Base-by-base conservation (phyloP, 495 filamentous ascomycete genomes). In the Neurospora cerealis region DNA sequence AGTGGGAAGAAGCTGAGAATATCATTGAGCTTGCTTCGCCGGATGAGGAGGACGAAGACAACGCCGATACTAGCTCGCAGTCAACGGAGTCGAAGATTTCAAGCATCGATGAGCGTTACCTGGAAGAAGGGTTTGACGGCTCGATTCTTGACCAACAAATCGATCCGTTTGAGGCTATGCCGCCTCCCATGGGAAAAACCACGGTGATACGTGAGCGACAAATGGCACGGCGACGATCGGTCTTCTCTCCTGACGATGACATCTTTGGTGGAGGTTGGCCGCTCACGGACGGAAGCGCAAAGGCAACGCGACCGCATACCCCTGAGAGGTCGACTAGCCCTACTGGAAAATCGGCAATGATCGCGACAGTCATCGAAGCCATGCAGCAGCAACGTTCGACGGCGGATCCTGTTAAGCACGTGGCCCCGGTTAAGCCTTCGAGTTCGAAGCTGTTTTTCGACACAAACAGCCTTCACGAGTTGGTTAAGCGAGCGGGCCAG, bases 401-500 rank as follows among this genome's bases (percentile, higher is more conserved):
- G 21, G 80, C 85, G 3, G 72, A 75, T 17, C 82, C 87, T 10
- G 85, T 88, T 77, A 85, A 87, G 15, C 80, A 82, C 73, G 70
- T 71, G 5, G 73, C 62, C 74, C 86, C 46, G 70, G 80, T 84
- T 10, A 81, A 83, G 66, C 80, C 86, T 21, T 81, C 89, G 13
- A 82, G 89, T 60, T 91, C 91, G 74, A 96, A 96, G 80, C 89
- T 97, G 40, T 93, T 93, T 17, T 98, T 98, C 76, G 94, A 97
- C 79, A 97, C 94, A 11, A 93, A 91, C 40, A 96, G 93, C 73
- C 88, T 98, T 28, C 90, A 91, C 74, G 93, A 95, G 80, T 86
- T 98, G 69, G 94, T 98, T 21, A 90, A 93, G 73, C 91, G 94
- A 46, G 94, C 95, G 3, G 91, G 90, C 39, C 90, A 90, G 15